Base-by-base conservation (phyloP, 2,329 filamentous ascomycete genomes). In the Chaetomiaceae sp. region DNA sequence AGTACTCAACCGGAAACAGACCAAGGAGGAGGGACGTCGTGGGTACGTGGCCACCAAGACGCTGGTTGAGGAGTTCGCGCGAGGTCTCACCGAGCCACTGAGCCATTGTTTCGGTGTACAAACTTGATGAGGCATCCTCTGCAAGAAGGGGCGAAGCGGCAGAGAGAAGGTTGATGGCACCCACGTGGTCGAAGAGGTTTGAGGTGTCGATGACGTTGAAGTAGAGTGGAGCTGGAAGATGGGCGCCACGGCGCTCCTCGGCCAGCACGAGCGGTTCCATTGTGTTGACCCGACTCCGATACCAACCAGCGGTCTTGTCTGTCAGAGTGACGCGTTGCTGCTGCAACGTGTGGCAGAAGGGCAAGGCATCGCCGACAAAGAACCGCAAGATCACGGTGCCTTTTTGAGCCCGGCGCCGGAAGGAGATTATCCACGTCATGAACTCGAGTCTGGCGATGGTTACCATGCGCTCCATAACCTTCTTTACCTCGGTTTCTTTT, bases 191-290 rank as follows among this genome's bases (percentile, higher is more conserved):
- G 2, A 63, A 55, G 12, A 76, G 59, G 44, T 71, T 69, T 2
- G 68, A 68, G 0, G 75, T 78, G 50, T 82, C 76, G 43, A 83
- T 74, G 6, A 74, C 63, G 53, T 79, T 69, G 55, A 81, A 83
- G 2, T 36, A 38, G 4, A 56, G 58, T 0, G 73, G 70, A 1
- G 65, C 71, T 10, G 24, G 7, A 1, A 41, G 41, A 5, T 52
- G 14, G 4, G 26, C 10, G 1, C 59, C 55, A 51, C 78, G 78
- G 3, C 65, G 62, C 2, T 50, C 50, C 2, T 57, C 38, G 41
- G 76, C 68, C 4, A 81, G 62, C 1, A 60, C 49, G 3, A 79
- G 57, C 1, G 61, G 57, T 10, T 62, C 60, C 12, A 51, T n/a
- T n/a, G n/a, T 41, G 9, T 58, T 55, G 36, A 70, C 64, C 49